Conservation (phyloP, 805 yeast species). For the Brettanomyces custersianus region DNA sequence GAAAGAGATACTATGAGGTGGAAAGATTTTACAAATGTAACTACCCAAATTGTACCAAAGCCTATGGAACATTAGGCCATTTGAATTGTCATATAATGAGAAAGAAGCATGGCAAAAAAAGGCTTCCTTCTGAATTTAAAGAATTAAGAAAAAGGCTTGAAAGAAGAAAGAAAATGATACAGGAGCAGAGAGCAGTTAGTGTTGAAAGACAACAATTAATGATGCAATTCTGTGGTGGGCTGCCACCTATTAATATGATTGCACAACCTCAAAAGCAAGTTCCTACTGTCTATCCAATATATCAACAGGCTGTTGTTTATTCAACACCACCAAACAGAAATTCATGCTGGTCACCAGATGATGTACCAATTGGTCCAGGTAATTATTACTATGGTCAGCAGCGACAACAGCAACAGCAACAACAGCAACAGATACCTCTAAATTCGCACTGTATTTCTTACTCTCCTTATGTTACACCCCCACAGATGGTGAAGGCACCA, state of each 20-base stretch:
- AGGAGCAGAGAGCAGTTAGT: constrained; percentile 3
- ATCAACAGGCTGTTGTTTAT: too few relatives aligned
- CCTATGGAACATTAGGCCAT: constrained; percentile 54
- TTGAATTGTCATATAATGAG: constrained; percentile 45
- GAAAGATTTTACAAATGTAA: constrained; percentile 46
- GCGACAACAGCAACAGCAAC: too few relatives aligned
- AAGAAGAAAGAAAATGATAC: constrained; percentile 17
- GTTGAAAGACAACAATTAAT: neutral
- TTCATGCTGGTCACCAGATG: too few relatives aligned
- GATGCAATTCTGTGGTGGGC: neutral
- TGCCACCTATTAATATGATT: neutral
- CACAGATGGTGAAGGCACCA: too few relatives aligned
- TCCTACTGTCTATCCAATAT: too few relatives aligned
- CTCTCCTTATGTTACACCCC: too few relatives aligned
- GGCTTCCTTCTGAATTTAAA: constrained; percentile 46
- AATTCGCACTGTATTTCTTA: too few relatives aligned
- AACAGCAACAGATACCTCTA: too few relatives aligned
- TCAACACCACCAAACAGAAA: too few relatives aligned
- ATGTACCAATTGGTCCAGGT: too few relatives aligned
- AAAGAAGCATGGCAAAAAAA: constrained; percentile 46
- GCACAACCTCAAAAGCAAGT: neutral
- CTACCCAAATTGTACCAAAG: constrained; percentile 37
- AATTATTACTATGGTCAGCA: too few relatives aligned
- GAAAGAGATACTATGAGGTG: constrained; percentile 47
- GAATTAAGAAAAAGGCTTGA: constrained; percentile 36